A percentile compares a stretch with the other conserved stretches of the same genome.
Evolutionary conservation across 2,329 filamentous ascomycete species (phyloP).

Genomic region (Cladorrhinum sp.): DNA sequence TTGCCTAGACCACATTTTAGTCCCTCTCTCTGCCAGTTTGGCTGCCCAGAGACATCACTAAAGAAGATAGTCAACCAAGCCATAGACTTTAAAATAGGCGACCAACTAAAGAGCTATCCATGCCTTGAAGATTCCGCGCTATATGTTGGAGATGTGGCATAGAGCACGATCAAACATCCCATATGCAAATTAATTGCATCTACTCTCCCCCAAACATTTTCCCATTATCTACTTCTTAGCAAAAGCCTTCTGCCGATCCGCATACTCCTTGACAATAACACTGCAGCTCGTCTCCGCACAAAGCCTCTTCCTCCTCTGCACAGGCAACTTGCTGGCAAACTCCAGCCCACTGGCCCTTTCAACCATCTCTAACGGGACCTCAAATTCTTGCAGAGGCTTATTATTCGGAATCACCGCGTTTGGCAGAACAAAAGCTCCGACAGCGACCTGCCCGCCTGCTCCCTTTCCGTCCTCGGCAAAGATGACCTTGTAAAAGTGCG

Average conservation of each 20-base stretch:
- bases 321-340: conserved; percentile 78
- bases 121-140: no score
- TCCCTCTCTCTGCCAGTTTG: no score
- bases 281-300: conserved; percentile 86
- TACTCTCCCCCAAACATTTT: neutral
- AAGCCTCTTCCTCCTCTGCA: conserved; percentile 69
- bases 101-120: no score
- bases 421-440: conserved; percentile 92
- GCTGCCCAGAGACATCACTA: no score
- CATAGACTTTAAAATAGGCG: no score
- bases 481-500: conserved; percentile 99
- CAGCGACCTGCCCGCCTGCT: conserved; percentile 69
- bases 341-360: conserved; percentile 90
- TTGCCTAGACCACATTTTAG: no score
- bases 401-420: conserved; percentile 85
- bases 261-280: conserved; percentile 77
- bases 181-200: neutral
- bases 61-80: no score
- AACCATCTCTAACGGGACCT: conserved; percentile 88
- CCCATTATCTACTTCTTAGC: conserved; percentile 35
- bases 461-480: conserved; percentile 78
- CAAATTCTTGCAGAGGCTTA: conserved; percentile 86
- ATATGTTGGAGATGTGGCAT: no score
- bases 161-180: no score
- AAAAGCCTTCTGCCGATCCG: conserved; percentile 59